These are phyloP conservation scores for Trifolium repens DNA, from an alignment of 306 rosid species.

Conservation along the genomic window DNA sequence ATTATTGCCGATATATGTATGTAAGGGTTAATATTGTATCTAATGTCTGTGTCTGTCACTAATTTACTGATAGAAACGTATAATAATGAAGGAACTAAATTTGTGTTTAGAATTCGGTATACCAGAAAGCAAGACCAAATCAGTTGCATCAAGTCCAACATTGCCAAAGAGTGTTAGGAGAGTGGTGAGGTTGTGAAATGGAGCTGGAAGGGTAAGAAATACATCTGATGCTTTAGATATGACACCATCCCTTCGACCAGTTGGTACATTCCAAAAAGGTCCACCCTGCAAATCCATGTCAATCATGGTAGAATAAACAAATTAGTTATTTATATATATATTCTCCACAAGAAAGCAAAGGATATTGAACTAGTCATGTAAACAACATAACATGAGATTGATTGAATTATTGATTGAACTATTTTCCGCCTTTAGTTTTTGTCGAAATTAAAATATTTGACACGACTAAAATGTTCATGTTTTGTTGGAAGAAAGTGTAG, in stretches of 20 bases:
- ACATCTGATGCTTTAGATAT: conserved; percentile 57
- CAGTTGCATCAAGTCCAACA: conserved; percentile 70
- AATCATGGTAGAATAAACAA: conserved; percentile 4
- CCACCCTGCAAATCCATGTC: conserved; percentile 72
- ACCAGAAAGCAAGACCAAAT: conserved; percentile 82
- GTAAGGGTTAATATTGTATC: background rate
- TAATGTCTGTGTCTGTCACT: background rate
- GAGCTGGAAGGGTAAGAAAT: conserved; percentile 58
- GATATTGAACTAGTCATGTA: background rate
- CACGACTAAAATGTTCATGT: too few species aligned
- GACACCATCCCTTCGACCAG: conserved; percentile 83
- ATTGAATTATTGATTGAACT: too few species aligned
- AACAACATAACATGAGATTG: background rate
- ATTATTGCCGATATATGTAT: background rate
- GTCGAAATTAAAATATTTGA: too few species aligned
- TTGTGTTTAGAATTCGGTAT: conserved; percentile 15
- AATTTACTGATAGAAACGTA: background rate
- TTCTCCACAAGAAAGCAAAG: background rate
- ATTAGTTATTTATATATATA: conserved; percentile 11
- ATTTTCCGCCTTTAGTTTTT: too few species aligned
- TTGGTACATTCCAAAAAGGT: conserved; percentile 88
- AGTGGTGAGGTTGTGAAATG: conserved; percentile 58
- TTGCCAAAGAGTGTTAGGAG: conserved; percentile 60
- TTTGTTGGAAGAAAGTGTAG: too few species aligned
- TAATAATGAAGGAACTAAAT: background rate